Evolutionary conservation across 2,329 filamentous ascomycete genomes (phyloP), one percentile per base, ranked within the genome.

Genomic region (Aspergillus hiratsukae): DNA sequence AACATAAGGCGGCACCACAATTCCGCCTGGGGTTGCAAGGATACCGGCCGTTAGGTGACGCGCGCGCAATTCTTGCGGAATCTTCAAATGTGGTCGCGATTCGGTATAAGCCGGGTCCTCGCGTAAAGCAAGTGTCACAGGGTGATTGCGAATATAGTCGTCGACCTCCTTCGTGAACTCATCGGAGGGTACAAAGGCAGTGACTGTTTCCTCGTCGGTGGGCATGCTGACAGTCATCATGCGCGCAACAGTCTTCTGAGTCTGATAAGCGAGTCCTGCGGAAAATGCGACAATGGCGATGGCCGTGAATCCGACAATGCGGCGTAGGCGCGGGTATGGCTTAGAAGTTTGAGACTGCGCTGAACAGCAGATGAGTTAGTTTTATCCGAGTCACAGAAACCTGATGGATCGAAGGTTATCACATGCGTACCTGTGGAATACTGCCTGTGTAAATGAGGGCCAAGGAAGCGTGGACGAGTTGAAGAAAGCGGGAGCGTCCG

Each of bases 31-130:
- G 0, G 91, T 92, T 19, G 88, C 72, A 11, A 99, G 80, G 11
- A 89, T 89, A 4, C 90, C 90, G 31, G 83, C 90, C 0, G 92
- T 97, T 52, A 99, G 80, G 73, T 87, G 96, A 70, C 90, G 86
- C 2, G 76, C 75, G 41, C 89, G 85, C 72, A 91, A 81, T 2
- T 80, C 74, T 27, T 80, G 78, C 0, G 93, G 91, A 68, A 97
- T 88, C 75, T 92, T 94, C 70, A 97, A 78, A 70, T 96, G 91
- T 10, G 93, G 93, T 43, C 94, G 84, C 35, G 88, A 87, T 72
- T 96, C 91, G 35, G 78, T 82, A 72, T 87, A 88, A 27, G 83
- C 82, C 0, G 85, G 78, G 65, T 89, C 81, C 19, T 75, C 74
- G 49, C 92, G 87, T 51, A 97, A 79, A 45, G 82, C 78, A n/a